Evolutionary conservation across 2,329 filamentous ascomycete genomes (phyloP).

Genomic region (Aspergillus sp.): DNA sequence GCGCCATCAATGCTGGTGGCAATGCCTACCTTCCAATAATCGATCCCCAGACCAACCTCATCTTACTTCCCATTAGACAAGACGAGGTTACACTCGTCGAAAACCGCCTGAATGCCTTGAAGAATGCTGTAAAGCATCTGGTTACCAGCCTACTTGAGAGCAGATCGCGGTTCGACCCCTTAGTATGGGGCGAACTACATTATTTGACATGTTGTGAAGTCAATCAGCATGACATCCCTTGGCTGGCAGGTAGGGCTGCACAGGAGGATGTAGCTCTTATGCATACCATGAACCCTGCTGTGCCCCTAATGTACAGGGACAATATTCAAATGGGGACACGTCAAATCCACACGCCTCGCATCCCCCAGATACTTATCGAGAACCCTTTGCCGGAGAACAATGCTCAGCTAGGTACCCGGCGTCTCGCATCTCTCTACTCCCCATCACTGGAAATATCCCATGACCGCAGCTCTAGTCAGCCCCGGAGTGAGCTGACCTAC

Average conservation of each 20-base stretch:
- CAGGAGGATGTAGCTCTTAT: neutral
- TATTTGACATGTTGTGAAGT: conserved; percentile 51
- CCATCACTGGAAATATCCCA: no score
- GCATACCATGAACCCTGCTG: neutral
- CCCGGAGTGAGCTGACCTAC: no score
- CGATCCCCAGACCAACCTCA: conserved; percentile 25
- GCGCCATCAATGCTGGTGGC: conserved; percentile 39
- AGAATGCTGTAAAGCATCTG: conserved; percentile 39
- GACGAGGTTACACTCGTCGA: conserved; percentile 30
- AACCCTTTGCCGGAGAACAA: no score
- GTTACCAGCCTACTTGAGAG: conserved; percentile 40
- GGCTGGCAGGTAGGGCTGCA: neutral
- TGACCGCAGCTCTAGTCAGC: no score
- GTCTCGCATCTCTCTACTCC: no score
- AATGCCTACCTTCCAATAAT: conserved; percentile 46
- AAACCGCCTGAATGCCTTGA: conserved; percentile 38
- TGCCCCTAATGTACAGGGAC: no score
- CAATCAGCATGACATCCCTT: conserved; percentile 19
- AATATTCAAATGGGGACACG: neutral
- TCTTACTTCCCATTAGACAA: conserved; percentile 28
- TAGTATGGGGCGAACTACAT: conserved; percentile 38
- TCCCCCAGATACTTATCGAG: no score
- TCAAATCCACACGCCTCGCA: no score
- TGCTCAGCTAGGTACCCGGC: no score
- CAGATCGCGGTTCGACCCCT: conserved; percentile 32